Evolutionary conservation across 2,329 filamentous ascomycete species (phyloP).

Genomic region (Cytospora piceicola): DNA sequence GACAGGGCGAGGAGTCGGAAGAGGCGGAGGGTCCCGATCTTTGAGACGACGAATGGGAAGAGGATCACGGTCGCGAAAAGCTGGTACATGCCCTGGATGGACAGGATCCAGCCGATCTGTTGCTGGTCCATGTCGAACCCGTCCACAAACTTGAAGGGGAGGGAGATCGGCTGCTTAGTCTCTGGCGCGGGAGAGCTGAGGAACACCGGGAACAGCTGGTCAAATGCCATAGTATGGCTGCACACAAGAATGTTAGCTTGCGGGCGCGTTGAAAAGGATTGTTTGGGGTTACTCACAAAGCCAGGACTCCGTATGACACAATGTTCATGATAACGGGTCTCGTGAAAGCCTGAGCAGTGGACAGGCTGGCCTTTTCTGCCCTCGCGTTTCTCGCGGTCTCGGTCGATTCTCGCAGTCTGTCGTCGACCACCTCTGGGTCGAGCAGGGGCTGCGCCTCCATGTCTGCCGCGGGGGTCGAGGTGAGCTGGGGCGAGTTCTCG

Average conservation of each 20-base stretch:
- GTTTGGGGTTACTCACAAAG: conserved; percentile 73
- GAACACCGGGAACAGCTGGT: conserved; percentile 91
- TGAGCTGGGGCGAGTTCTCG: conserved; percentile 57
- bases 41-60: conserved; percentile 76
- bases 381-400: conserved; percentile 46
- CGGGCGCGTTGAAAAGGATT: no score
- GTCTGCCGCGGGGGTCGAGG: conserved; percentile 41
- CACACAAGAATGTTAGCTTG: conserved; percentile 34
- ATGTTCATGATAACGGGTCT: conserved; percentile 86
- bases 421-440: conserved; percentile 24
- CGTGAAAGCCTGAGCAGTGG: conserved; percentile 67
- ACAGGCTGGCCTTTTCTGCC: conserved; percentile 23
- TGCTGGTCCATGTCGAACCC: conserved; percentile 85
- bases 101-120: conserved; percentile 84
- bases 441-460: conserved; percentile 28
- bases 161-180: conserved; percentile 53
- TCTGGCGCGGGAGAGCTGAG: conserved; percentile 68
- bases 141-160: conserved; percentile 88
- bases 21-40: conserved; percentile 76
- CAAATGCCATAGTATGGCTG: conserved; percentile 96
- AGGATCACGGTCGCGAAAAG: conserved; percentile 84
- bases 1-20: conserved; percentile 80
- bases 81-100: conserved; percentile 86
- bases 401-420: conserved; percentile 17
- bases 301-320: conserved; percentile 85